A percentile compares a stretch with the other conserved stretches of the same genome.
Evolutionary conservation across 1,139 yeast genomes (phyloP).

Genomic region (Magnusiomyces tetraspermus): DNA sequence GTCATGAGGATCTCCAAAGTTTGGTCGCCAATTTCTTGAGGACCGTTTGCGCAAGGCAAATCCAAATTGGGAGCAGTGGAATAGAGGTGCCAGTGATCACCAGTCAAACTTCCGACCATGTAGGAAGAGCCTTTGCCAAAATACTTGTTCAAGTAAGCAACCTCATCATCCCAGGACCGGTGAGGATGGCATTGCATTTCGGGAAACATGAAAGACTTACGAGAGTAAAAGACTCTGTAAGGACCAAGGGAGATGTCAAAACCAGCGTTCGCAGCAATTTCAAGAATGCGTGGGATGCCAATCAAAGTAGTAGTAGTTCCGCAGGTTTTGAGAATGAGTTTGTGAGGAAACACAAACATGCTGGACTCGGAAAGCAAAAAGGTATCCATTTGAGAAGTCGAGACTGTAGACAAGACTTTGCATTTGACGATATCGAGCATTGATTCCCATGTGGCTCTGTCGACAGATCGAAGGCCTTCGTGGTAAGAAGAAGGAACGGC

Average conservation of each 20-base stretch:
- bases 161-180: constrained; percentile 76
- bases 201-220: constrained; percentile 91
- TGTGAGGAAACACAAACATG: constrained; percentile 79
- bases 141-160: constrained; percentile 52
- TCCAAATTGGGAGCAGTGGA: constrained; percentile 38
- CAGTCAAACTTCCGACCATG: constrained; percentile 69
- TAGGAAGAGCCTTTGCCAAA: constrained; percentile 61
- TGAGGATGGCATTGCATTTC: constrained; percentile 75
- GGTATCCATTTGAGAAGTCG: constrained; percentile 62
- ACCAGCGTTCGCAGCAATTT: constrained; percentile 36
- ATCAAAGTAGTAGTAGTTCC: constrained; percentile 89
- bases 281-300: constrained; percentile 59
- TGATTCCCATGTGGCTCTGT: constrained; percentile 58
- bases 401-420: constrained; percentile 73
- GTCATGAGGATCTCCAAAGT: constrained; percentile 92
- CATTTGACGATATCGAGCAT: constrained; percentile 78
- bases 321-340: constrained; percentile 81
- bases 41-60: constrained; percentile 6
- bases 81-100: constrained; percentile 88
- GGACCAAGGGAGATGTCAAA: constrained; percentile 32
- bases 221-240: constrained; percentile 73
- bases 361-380: constrained; percentile 85
- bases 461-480: constrained; percentile 49
- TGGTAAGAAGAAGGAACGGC: constrained; percentile 30
- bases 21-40: constrained; percentile 44